Evolutionary conservation across 768 basidiomycete species (phyloP).

Genomic region (Tubosaeta sp.): DNA sequence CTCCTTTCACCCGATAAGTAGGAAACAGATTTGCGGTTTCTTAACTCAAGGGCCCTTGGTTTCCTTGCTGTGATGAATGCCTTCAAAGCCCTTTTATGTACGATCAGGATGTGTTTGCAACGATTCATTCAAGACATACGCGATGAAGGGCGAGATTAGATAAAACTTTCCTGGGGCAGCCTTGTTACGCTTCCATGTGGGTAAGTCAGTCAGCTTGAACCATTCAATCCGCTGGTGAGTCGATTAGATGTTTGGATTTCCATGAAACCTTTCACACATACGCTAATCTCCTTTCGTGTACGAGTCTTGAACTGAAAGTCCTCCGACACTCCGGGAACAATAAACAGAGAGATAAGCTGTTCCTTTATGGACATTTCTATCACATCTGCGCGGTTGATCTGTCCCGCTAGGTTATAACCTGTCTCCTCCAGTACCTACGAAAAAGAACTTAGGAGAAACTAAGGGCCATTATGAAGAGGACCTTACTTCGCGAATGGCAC

Average conservation of each 20-base stretch:
- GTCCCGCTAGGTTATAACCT: slow-evolving; percentile 79
- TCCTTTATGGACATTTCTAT: slow-evolving; percentile 87
- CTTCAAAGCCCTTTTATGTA: slow-evolving; percentile 40
- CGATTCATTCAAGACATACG: slow-evolving; percentile 41
- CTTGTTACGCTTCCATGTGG: slow-evolving; percentile 86
- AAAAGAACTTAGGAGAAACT: slow-evolving; percentile 9
- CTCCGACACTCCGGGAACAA: slow-evolving; percentile 86
- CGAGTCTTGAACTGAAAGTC: slow-evolving; percentile 86
- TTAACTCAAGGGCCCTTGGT: slow-evolving; percentile 39
- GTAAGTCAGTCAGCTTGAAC: slow-evolving; percentile 86
- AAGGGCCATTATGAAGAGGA: background rate
- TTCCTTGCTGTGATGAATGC: slow-evolving; percentile 63
- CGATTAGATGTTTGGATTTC: slow-evolving; percentile 7
- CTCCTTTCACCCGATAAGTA: slow-evolving; percentile 29
- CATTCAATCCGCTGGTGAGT: slow-evolving; percentile 87
- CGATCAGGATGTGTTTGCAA: slow-evolving; percentile 2
- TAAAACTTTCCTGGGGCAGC: slow-evolving; percentile 79
- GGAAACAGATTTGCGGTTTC: slow-evolving; percentile 34
- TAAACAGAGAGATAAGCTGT: slow-evolving; percentile 86
- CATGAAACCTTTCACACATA: slow-evolving; percentile 36
- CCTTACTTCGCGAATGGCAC: slow-evolving; percentile 88
- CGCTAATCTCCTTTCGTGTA: slow-evolving; percentile 97
- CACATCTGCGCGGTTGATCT: slow-evolving; percentile 60
- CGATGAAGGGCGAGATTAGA: slow-evolving; percentile 91
- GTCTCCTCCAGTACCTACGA: slow-evolving; percentile 94